Evolutionary conservation across 1,284 basidiomycete genomes (phyloP), one percentile per base, ranked within the genome.

Genomic region (Phellopilus nigrolimitatus): DNA sequence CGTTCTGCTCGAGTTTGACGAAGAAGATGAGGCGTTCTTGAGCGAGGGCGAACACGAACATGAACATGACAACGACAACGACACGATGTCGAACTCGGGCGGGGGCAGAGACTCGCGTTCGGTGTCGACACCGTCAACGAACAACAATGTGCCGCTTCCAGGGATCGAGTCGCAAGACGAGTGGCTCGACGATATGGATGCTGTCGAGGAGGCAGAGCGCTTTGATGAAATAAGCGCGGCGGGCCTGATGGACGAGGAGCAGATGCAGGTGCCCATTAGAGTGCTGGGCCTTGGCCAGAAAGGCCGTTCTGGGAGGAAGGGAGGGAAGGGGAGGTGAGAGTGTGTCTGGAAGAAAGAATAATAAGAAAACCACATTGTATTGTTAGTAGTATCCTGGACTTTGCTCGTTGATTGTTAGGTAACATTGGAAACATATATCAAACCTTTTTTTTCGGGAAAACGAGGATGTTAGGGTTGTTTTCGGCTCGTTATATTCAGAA

Each of bases 1-100:
- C 9, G 79, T 84, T 5, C 75, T 80, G 28, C 69, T 86, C 36
- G 79, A 84, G 64, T 87, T 88, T 62, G 82, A 83, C 24, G 41
- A 55, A 33, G 45, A 25, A 19, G 44, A 39, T 37, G 6, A 39
- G 48, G 8, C 40, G 8, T n/a, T n/a, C n/a, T n/a, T n/a, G n/a
- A n/a, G n/a, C n/a, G n/a, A n/a, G n/a, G n/a, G n/a, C 22, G 53
- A 42, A 15, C 28, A 17, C 30, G 46, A 28, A 43, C 49, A 44
- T 4, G 58, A 55, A 19, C 57, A 57, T 19, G 28, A 57, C 30
- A 53, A 34, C 12, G 57, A 58, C 44, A 57, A 59, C 36, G 59
- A 56, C 27, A 59, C 59, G 39, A 53, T 61, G 41, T 67, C 67
- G 21, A 59, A 62, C 22, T 62, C 63, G 21, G 66, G 64, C 4